Evolutionary conservation across 2,329 filamentous ascomycete species (phyloP), one percentile per base, ranked within the genome.

Genomic region (Arachnomyces sp.): DNA sequence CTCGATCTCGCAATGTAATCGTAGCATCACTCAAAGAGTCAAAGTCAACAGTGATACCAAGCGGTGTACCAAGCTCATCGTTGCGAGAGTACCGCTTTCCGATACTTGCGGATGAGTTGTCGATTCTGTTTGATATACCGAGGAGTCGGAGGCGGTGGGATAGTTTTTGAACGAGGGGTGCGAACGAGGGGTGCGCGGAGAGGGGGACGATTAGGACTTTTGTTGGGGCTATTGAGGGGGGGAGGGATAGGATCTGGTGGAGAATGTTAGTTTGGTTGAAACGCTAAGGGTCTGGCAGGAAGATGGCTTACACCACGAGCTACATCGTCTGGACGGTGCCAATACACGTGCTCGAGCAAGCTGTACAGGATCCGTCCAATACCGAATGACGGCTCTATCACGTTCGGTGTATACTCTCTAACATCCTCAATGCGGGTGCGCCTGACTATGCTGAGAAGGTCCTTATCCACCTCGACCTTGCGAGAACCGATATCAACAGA

Each of bases 321-420:
- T 62, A 92, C 88, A 51, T 90, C 84, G 47, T 77, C 81, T 50
- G 80, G 81, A 49, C 92, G 84, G 39, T 81, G 86, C 90, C 92
- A 98, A 76, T 89, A 98, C 61, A 77, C 81, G 67, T 98, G 92
- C 71, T 98, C 92, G 59, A 94, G 84, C 56, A 98, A 70, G 45
- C 84, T 81, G 71, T 94, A 96, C 43, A 96, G 71, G 47, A 96
- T 95, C 54, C 90, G 80, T 44, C 90, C 92, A 57, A 96, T 94
- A 72, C 90, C 90, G 56, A 96, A 98, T 1, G 90, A 96, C 2
- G 90, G 92, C 70, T 98, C 92, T 53, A 96, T 93, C 36, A 94
- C 88, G 59, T 95, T 95, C 44, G 90, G 90, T 1, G 83, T 93
- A 69, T 86, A 98, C 62, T 95, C 89, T 55, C 92, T 78, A 43